A percentile compares a stretch with the other conserved stretches of the same genome.
Evolutionary conservation across 768 basidiomycete genomes (phyloP).

Genomic region (Serendipita sp.): DNA sequence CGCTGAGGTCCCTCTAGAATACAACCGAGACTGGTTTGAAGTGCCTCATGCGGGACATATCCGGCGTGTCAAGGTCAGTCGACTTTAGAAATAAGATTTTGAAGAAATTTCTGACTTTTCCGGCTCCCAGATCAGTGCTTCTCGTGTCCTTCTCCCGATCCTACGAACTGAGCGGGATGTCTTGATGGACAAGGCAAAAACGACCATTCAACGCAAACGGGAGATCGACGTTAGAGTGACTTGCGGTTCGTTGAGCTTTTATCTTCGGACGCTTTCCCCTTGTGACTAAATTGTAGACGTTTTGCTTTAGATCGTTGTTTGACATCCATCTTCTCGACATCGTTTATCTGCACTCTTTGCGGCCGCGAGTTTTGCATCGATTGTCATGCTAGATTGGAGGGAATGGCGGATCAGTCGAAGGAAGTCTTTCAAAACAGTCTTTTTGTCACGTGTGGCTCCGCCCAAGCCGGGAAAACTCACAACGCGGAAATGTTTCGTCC

Average conservation of each 20-base stretch:
- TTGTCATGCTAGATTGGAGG: constrained; percentile 53
- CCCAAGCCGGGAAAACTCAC: constrained; percentile 59
- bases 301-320: constrained; percentile 67
- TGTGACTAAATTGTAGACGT: neutral
- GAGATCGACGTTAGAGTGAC: constrained; percentile 75
- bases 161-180: constrained; percentile 51
- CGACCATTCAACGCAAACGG: constrained; percentile 54
- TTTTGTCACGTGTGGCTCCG: constrained; percentile 29
- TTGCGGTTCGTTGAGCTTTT: constrained; percentile 50
- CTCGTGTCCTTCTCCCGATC: constrained; percentile 49
- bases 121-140: constrained; percentile 46
- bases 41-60: neutral
- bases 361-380: constrained; percentile 81
- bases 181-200: constrained; percentile 26
- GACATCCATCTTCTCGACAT: constrained; percentile 80
- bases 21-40: neutral
- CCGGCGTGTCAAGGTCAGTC: constrained; percentile 4
- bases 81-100: neutral
- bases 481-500: constrained; percentile 53
- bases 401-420: constrained; percentile 42
- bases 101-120: neutral
- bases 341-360: constrained; percentile 83
- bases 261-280: neutral
- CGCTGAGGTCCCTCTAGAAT: neutral
- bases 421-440: constrained; percentile 25